Percentiles rank a stretch among this genome's conserved stretches.
Conservation (phyloP, 1,284 basidiomycete species). For the Fomitopsis betulina region DNA sequence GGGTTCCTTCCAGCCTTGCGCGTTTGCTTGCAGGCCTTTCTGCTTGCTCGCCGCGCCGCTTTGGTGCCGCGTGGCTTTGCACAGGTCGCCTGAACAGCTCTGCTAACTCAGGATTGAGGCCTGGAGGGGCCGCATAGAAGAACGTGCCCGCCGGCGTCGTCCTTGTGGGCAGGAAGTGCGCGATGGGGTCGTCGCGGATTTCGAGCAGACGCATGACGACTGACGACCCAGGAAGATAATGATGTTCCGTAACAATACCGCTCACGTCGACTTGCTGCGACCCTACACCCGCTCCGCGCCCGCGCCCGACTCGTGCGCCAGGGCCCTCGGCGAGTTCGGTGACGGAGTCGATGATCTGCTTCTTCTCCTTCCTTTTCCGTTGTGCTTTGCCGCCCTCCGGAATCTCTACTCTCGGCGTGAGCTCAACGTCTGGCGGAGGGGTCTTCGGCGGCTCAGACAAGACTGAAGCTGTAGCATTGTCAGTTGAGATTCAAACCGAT, state of each 20-base stretch:
- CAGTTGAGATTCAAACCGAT: conserved; percentile 3
- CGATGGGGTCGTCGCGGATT: conserved; percentile 80
- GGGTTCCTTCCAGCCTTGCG: conserved; percentile 44
- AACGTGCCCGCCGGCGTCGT: conserved; percentile 65
- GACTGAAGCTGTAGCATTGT: conserved; percentile 54
- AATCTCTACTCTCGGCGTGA: conserved; percentile 48
- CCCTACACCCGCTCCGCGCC: conserved; percentile 50
- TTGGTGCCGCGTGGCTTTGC: conserved; percentile 36
- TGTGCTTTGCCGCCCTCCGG: conserved; percentile 17
- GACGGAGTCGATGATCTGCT: conserved; percentile 77
- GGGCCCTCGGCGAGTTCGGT: conserved; percentile 80
- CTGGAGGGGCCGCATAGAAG: conserved; percentile 79
- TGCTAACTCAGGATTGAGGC: conserved; percentile 75
- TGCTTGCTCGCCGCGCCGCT: conserved; percentile 38
- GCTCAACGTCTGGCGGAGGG: conserved; percentile 50
- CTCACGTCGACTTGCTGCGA: conserved; percentile 63
- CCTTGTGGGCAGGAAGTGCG: conserved; percentile 82
- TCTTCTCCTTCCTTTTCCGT: conserved; percentile 58
- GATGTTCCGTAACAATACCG: conserved; percentile 72
- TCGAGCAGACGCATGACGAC: conserved; percentile 79
- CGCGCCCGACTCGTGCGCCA: conserved; percentile 48
- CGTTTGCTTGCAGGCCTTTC: conserved; percentile 42
- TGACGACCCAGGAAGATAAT: conserved; percentile 79
- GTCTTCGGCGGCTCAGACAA: conserved; percentile 67
- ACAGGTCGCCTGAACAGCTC: conserved; percentile 80